Evolutionary conservation across 306 rosid species (phyloP), one percentile per base, ranked within the genome.

Genomic region (Sophora flavescens): DNA sequence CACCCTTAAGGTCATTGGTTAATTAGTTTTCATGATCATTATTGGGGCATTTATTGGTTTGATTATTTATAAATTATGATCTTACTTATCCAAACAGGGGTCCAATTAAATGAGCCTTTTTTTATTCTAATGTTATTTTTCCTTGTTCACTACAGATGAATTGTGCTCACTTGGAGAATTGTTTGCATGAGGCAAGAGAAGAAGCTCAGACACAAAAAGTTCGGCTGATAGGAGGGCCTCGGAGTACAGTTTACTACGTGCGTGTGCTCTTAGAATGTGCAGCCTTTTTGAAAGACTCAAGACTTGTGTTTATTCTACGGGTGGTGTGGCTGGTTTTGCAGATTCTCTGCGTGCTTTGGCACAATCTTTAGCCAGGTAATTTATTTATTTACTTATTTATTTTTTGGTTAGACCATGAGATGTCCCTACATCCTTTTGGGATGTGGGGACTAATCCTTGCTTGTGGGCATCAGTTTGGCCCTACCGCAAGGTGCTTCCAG

Each of bases 131-230:
- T 75, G 65, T 26, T 16, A 22, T 22, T 62, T 6, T 35, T 35
- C 75, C 70, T 66, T 69, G 70, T 60, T 42, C 50, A 53, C 67
- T 52, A 64, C 91, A 96, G 99, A 88, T 96, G 98, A 96, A 96
- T 81, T 96, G 99, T 86, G 99, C 93, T 70, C 98, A 92, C 84
- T 74, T 96, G 86, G 99, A 96, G 86, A 96, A 91, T 76, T 92
- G 97, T 78, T 83, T 96, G 86, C 98, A 96, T 48, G 99, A 92
- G 77, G 97, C 97, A 60, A 93, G 99, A 83, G 97, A 95, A 86
- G 99, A 95, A 86, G 99, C 97, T 76, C 99, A 95, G 77, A 92
- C 97, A 22, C 97, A 95, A 87, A 96, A 75, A 92, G 97, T 83
- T 94, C 97, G 93, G 96, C 99, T 74, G 96, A 91, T 38, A 89